These are phyloP conservation scores for Jatropha multifida DNA, from an alignment of 441 rosid species.

Conservation along the genomic window DNA sequence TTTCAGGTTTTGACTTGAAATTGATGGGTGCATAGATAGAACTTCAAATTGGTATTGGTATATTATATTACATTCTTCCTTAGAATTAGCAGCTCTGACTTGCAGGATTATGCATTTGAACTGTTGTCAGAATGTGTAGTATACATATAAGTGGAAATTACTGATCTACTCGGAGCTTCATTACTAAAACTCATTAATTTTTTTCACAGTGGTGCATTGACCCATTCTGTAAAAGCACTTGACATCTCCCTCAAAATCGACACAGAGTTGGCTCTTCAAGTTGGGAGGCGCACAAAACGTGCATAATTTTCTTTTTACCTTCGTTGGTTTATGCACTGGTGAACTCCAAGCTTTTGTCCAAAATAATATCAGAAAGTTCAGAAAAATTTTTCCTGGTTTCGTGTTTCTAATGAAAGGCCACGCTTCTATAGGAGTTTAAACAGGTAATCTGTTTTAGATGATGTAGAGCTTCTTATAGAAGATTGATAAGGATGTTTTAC, in stretches of 20 bases:
- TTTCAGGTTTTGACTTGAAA: not conserved
- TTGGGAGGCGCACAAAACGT: conserved; percentile 88
- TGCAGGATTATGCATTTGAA: conserved; percentile 1
- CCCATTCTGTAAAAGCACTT: conserved; percentile 90
- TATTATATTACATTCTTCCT: not conserved
- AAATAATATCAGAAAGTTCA: not conserved
- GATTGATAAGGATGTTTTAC: no score
- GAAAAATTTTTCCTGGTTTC: no score
- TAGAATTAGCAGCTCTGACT: not conserved
- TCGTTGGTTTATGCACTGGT: not conserved
- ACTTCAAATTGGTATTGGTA: not conserved
- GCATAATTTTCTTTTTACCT: conserved; percentile 40
- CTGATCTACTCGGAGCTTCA: not conserved
- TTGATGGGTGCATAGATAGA: not conserved
- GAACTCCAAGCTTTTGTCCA: not conserved
- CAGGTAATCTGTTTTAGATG: not conserved
- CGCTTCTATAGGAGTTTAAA: not conserved
- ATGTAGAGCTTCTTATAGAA: not conserved
- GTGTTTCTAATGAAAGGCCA: not conserved
- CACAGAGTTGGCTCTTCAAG: conserved; percentile 80
- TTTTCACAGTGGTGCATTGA: conserved; percentile 74
- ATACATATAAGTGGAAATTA: not conserved
- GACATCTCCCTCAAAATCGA: conserved; percentile 94
- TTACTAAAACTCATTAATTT: not conserved
- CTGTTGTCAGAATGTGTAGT: not conserved